Evolutionary conservation across 371 early-diverging fungal species (phyloP).

Genomic region (Actinomortierella ambigua): DNA sequence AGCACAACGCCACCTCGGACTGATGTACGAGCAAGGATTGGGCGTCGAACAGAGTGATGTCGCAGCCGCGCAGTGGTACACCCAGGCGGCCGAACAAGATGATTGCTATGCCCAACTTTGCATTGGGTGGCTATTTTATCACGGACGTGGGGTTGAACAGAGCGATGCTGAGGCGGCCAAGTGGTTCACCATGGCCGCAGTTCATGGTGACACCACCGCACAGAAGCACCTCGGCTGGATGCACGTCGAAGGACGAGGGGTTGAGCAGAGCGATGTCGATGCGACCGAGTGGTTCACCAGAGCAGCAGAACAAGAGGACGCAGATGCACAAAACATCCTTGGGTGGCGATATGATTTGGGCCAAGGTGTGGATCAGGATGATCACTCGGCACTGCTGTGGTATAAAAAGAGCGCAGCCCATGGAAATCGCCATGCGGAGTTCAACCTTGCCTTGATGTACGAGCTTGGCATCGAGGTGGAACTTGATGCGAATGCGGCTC

Average conservation of each 20-base stretch:
- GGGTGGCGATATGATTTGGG: no score
- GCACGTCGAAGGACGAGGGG: conserved; percentile 84
- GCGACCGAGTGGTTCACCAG: conserved; percentile 76
- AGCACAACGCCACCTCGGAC: conserved; percentile 82
- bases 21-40: conserved; percentile 85
- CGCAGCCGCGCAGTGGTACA: conserved; percentile 76
- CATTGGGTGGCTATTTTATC: conserved; percentile 80
- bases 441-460: no score
- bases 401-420: conserved; percentile 77
- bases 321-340: conserved; percentile 79
- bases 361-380: no score
- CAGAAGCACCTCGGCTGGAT: conserved; percentile 77
- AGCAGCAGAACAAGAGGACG: conserved; percentile 78
- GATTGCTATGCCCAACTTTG: conserved; percentile 85
- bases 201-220: conserved; percentile 45
- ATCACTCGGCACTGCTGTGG: no score
- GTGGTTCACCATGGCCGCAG: conserved; percentile 55
- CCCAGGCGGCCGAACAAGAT: conserved; percentile 71
- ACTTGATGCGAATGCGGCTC: conserved; percentile 55
- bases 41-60: conserved; percentile 67
- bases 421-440: conserved; percentile 53
- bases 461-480: no score
- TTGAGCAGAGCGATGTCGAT: conserved; percentile 60
- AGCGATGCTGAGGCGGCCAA: conserved; percentile 59
- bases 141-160: conserved; percentile 67